These are phyloP conservation scores for Setaria viridis DNA, from an alignment of 202 grass and related monocot genomes.

Conservation along the genomic window DNA sequence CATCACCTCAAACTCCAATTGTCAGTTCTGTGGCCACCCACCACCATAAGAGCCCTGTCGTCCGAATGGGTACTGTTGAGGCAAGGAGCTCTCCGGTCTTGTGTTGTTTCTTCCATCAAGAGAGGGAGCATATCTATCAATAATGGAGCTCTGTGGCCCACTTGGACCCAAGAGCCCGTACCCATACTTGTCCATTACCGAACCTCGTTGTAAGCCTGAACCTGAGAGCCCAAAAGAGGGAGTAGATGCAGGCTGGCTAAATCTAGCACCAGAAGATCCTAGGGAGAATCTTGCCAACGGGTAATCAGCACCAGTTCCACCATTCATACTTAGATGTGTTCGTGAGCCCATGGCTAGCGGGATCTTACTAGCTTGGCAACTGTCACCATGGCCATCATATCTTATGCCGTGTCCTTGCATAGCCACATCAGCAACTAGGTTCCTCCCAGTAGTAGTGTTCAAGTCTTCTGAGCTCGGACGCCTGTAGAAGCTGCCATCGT, in stretches of 20 bases:
- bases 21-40: slow-evolving; percentile 25
- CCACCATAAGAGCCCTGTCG: slow-evolving; percentile 28
- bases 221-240: slow-evolving; percentile 45
- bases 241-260: slow-evolving; percentile 37
- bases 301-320: slow-evolving; percentile 24
- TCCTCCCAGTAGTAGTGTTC: slow-evolving; percentile 7
- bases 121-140: slow-evolving; percentile 55
- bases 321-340: slow-evolving; percentile 27
- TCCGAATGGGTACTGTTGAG: slow-evolving; percentile 36
- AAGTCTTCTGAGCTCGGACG: slow-evolving; percentile 13
- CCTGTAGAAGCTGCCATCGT: slow-evolving; percentile 21
- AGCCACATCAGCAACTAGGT: neutral
- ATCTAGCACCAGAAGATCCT: slow-evolving; percentile 44
- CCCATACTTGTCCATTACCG: slow-evolving; percentile 62
- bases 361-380: slow-evolving; percentile 10
- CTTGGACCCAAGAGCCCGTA: slow-evolving; percentile 24
- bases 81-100: neutral
- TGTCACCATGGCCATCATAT: slow-evolving; percentile 17
- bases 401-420: neutral
- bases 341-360: neutral
- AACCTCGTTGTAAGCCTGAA: slow-evolving; percentile 41
- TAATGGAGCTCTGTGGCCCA: slow-evolving; percentile 48
- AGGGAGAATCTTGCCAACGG: slow-evolving; percentile 12
- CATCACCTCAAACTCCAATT: neutral
- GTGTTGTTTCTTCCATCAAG: slow-evolving; percentile 57